Evolutionary conservation across 441 rosid genomes (phyloP).

Genomic region (Metrosideros polymorpha): DNA sequence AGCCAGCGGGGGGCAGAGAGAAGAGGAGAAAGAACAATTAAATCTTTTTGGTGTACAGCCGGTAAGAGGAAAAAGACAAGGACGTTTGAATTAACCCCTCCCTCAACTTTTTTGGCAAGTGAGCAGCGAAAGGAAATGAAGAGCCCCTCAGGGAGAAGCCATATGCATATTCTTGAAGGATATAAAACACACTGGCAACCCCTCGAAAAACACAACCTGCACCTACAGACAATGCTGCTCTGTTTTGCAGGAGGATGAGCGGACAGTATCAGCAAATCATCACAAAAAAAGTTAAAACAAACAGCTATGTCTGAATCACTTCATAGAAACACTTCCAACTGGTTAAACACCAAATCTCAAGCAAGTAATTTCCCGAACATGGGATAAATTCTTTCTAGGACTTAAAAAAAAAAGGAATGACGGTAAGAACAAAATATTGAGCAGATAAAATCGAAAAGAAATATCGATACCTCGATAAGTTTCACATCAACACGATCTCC

Average conservation of each 20-base stretch:
- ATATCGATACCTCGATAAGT: conserved; percentile 70
- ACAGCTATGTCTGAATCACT: not conserved
- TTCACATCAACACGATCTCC: conserved; percentile 95
- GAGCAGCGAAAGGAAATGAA: not conserved
- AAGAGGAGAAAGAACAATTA: not conserved
- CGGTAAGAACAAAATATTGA: not conserved
- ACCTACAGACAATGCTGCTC: not conserved
- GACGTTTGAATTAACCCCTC: not conserved
- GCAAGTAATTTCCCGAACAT: not conserved
- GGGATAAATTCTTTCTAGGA: not conserved
- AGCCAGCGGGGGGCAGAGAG: not conserved
- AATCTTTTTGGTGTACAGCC: not conserved
- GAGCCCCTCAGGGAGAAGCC: not conserved
- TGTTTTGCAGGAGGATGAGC: not conserved
- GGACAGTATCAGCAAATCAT: not conserved
- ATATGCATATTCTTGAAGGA: not conserved
- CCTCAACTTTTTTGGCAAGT: not conserved
- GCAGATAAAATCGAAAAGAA: not conserved
- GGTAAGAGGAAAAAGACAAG: not conserved
- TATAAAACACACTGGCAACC: not conserved
- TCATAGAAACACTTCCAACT: not conserved
- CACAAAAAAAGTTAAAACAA: not conserved
- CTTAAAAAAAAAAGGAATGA: not conserved
- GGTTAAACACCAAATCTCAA: not conserved
- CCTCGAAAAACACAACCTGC: not conserved